A percentile compares a stretch with the other conserved stretches of the same genome.
Evolutionary conservation across 106 monocot species (phyloP).

Genomic region (Apostasia ramifera): DNA sequence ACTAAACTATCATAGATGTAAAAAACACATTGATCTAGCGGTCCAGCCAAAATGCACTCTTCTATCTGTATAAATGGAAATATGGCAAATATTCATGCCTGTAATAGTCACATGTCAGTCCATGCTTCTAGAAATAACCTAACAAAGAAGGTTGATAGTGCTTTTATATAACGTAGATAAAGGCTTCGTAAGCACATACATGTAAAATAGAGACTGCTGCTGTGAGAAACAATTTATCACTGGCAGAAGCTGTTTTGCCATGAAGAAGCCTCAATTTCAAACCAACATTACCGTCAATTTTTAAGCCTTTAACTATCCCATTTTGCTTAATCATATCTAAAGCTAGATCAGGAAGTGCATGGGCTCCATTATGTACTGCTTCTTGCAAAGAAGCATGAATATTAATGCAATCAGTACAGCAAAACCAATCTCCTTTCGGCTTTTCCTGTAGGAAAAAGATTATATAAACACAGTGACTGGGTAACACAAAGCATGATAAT

Average conservation of each 20-base stretch:
- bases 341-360: conserved; percentile 23
- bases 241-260: conserved; percentile 45
- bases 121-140: neutral
- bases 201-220: conserved; percentile 70
- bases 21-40: too few relatives aligned
- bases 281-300: conserved; percentile 22
- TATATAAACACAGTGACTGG: neutral
- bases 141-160: neutral
- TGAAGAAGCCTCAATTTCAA: conserved; percentile 73
- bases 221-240: conserved; percentile 46
- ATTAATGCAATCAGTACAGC: conserved; percentile 46
- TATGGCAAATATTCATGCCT: neutral
- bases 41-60: neutral
- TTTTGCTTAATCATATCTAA: conserved; percentile 56
- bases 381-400: conserved; percentile 47
- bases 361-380: conserved; percentile 29
- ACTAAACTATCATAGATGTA: too few relatives aligned
- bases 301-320: conserved; percentile 29
- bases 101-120: neutral
- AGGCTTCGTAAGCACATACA: conserved; percentile 32
- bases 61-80: neutral
- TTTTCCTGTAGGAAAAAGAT: conserved; percentile 44
- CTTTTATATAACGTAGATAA: neutral
- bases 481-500: neutral
- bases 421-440: conserved; percentile 82